Conservation (phyloP, 2,329 filamentous ascomycete species). For the Cadophora gregata region DNA sequence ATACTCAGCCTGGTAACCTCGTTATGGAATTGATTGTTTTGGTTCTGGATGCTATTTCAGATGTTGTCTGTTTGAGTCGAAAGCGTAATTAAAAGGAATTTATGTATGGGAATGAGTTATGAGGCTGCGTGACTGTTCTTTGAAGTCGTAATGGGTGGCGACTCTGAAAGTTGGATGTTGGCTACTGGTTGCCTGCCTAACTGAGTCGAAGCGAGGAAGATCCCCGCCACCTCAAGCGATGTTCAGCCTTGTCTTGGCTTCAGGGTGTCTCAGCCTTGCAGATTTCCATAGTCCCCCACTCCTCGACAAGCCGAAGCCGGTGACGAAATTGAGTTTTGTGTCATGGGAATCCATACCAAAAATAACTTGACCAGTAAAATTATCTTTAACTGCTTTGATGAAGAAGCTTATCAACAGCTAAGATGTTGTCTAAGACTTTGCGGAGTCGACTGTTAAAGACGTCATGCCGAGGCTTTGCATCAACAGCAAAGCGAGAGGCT, state of each 20-base stretch:
- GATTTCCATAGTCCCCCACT: neutral
- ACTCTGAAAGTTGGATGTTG: neutral
- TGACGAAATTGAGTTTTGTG: neutral
- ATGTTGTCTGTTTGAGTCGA: neutral
- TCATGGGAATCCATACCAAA: too few relatives aligned
- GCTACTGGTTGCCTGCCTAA: constrained; percentile 8
- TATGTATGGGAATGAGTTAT: neutral
- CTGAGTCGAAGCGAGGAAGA: constrained; percentile 2
- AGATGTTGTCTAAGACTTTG: constrained; percentile 14
- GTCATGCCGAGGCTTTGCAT: constrained; percentile 37
- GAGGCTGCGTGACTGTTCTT: neutral
- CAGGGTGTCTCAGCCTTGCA: neutral
- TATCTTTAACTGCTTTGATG: neutral
- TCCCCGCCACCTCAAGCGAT: neutral
- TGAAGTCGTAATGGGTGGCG: constrained; percentile 12
- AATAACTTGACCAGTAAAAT: neutral
- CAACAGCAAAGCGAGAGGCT: constrained; percentile 33
- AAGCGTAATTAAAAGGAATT: neutral
- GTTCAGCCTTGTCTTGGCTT: constrained; percentile 8
- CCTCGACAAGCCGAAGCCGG: neutral
- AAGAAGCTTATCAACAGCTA: neutral
- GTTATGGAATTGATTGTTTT: neutral
- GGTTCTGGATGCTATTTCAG: neutral
- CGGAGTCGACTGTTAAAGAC: neutral
- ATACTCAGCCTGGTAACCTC: neutral